Percentiles rank a stretch among this genome's conserved stretches.
Evolutionary conservation across 306 rosid genomes (phyloP).

Genomic region (Calophaca sinica): DNA sequence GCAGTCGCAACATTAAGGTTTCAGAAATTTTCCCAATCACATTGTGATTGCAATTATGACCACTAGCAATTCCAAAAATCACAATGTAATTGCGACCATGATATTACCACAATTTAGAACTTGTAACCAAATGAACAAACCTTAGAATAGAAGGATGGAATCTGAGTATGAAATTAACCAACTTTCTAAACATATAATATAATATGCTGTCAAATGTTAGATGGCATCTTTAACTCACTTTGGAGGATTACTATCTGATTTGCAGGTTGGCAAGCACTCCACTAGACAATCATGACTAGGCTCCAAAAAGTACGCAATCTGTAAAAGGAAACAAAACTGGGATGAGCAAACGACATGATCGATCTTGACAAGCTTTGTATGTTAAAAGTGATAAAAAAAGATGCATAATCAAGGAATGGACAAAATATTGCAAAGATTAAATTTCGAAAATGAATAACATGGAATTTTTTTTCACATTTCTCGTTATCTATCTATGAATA

Average conservation of each 20-base stretch:
- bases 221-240: conserved; percentile 62
- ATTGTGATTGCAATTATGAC: background rate
- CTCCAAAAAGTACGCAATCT: conserved; percentile 89
- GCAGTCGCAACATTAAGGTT: background rate
- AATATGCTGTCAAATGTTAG: conserved; percentile 12
- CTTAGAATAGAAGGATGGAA: background rate
- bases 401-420: conserved; percentile 27
- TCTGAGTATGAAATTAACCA: conserved; percentile 4
- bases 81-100: background rate
- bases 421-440: background rate
- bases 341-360: conserved; percentile 22
- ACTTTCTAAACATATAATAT: background rate
- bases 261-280: conserved; percentile 91
- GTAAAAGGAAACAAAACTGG: conserved; percentile 42
- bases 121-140: background rate
- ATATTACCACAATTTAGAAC: background rate
- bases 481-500: background rate
- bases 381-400: background rate
- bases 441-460: conserved; percentile 6
- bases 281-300: conserved; percentile 86
- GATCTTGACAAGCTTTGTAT: background rate
- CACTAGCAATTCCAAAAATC: too few species aligned
- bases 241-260: conserved; percentile 80
- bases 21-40: background rate
- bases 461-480: background rate